A percentile compares a stretch with the other conserved stretches of the same genome.
phyloP scores from a whole-genome alignment of 179 eudicot species.

The Beta corolliflora region DNA sequence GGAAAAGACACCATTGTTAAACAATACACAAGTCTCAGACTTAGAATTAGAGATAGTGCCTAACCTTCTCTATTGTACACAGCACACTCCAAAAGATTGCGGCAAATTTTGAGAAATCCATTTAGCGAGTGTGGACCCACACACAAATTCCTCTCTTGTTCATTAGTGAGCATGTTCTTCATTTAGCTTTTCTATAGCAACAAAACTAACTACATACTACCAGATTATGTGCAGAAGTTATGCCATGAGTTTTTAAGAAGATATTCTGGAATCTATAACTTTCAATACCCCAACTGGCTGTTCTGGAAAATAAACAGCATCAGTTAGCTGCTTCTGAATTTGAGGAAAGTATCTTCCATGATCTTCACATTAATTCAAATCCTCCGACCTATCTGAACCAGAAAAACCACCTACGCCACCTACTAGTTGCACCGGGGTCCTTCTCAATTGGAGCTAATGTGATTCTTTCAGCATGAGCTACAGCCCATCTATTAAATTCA shows the following conservation, averaged over 20 bases:
- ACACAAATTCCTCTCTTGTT: no score
- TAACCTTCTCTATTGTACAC: not conserved
- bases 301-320: not conserved
- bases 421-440: not conserved
- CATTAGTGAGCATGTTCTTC: no score
- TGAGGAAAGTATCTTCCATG: not conserved
- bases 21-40: not conserved
- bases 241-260: not conserved
- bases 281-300: not conserved
- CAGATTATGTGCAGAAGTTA: not conserved
- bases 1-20: not conserved
- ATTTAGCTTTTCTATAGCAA: no score
- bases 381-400: constrained; percentile 28
- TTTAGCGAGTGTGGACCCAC: no score
- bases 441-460: constrained; percentile 62
- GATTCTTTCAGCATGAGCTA: constrained; percentile 81
- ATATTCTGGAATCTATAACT: not conserved
- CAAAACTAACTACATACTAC: not conserved
- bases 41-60: not conserved
- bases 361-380: constrained; percentile 6
- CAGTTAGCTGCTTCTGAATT: constrained; percentile 10
- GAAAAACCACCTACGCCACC: constrained; percentile 51
- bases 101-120: no score
- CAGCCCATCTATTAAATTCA: constrained; percentile 92
- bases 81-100: not conserved